Evolutionary conservation across 257 asterid species (phyloP), one percentile per base, ranked within the genome.

Genomic region (Ehretia macrophylla): DNA sequence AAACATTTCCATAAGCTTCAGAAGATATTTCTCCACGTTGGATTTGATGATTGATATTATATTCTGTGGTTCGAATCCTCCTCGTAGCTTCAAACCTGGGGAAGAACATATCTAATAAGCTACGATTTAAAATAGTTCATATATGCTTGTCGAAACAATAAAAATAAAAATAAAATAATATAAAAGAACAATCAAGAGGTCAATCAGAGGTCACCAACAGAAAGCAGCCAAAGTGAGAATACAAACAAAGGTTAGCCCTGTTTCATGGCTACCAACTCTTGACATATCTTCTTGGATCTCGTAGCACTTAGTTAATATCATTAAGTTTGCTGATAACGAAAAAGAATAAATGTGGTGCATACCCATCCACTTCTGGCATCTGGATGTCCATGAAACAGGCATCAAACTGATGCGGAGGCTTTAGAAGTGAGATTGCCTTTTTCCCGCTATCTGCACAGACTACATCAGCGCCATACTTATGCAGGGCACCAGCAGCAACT

Each of bases 311-410:
- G 35, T 27, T 27, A 1, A 1, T 27, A 27, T 6, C 3, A 6
- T 27, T 27, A 27, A 27, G 35, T 27, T 27, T 27, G 35, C 35
- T 6, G 6, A 27, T 14, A 27, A 27, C 35, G 6, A 6, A 6
- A 27, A 27, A 27, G 6, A 27, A 27, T 3, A 27, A 27, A 27
- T 27, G 35, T 6, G 35, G 35, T 27, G 6, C 35, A 27, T 78
- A 88, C 98, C 99, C 99, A 32, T 92, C 96, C 93, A 88, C 86
- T 76, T 83, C 95, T 0, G 99, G 99, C 99, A 92, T 92, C 75
- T 92, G 99, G 64, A 92, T 92, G 63, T 92, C 99, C 99, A 92
- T 92, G 81, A 92, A 92, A 63, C 99, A 92, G n/a, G 99, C 99
- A 76, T 92, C 96, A 12, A 92, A 84, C 13, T 52, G 70, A 71